Conservation (phyloP, 768 basidiomycete genomes). For the Lyophyllum shimeji region DNA sequence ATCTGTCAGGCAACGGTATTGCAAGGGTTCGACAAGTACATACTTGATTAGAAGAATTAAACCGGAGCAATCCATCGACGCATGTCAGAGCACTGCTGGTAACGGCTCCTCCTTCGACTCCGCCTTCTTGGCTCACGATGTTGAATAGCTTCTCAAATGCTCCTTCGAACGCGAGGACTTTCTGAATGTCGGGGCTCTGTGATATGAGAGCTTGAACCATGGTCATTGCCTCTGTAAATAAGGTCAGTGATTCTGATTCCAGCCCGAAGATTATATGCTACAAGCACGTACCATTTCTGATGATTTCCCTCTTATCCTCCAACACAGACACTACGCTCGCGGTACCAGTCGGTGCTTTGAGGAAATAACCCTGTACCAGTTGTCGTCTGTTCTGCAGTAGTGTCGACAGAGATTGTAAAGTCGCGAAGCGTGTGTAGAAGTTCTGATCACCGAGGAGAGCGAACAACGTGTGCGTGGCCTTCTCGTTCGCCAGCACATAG, state of each 20-base stretch:
- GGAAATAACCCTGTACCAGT: slow-evolving; percentile 85
- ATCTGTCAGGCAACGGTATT: neutral
- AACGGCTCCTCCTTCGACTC: slow-evolving; percentile 86
- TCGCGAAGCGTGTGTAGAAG: slow-evolving; percentile 85
- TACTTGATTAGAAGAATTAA: slow-evolving; percentile 95
- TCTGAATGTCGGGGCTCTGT: slow-evolving; percentile 93
- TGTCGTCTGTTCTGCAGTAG: slow-evolving; percentile 82
- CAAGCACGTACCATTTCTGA: slow-evolving; percentile 70
- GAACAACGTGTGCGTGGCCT: slow-evolving; percentile 74
- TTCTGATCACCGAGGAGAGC: slow-evolving; percentile 69
- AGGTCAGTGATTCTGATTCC: neutral
- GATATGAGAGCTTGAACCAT: slow-evolving; percentile 80
- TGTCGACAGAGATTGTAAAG: slow-evolving; percentile 77
- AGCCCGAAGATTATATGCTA: neutral
- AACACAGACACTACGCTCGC: slow-evolving; percentile 70
- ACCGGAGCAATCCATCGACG: slow-evolving; percentile 83
- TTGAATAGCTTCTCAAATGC: slow-evolving; percentile 95
- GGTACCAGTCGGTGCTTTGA: slow-evolving; percentile 79
- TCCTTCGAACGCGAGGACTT: slow-evolving; percentile 94
- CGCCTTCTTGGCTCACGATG: slow-evolving; percentile 84
- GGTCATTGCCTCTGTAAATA: slow-evolving; percentile 67
- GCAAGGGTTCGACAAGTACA: slow-evolving; percentile 12
- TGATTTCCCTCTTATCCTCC: slow-evolving; percentile 86
- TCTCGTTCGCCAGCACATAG: slow-evolving; percentile 68
- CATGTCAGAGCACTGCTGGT: slow-evolving; percentile 85